Base-by-base conservation (phyloP, 202 grass and related monocot species). In the Dendrocalamus latiflorus region DNA sequence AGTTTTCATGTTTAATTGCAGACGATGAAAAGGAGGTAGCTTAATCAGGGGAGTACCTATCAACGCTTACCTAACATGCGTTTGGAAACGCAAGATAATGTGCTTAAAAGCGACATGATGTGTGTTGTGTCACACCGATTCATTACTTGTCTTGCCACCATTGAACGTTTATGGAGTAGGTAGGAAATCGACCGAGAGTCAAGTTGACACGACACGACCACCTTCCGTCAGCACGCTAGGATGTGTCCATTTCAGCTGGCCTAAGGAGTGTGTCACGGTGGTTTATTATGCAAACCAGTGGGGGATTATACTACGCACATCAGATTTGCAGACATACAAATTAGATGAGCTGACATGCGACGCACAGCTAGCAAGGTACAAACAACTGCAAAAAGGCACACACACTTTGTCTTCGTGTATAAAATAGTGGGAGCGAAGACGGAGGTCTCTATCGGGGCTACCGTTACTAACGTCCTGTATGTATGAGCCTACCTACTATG, bases 321-420 rank as follows among this genome's bases (percentile, higher is more conserved):
- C 56, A 72, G n/a, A 73, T 74, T 74, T 49, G 69, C 33, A 63
- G n/a, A 5, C 56, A 73, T 24, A 65, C 69, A 83, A 64, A 82
- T 65, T n/a, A 55, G 70, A 4, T 65, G 56, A 65, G 58, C n/a
- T 74, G 21, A 65, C 10, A 39, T 55, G 47, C 6, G 47, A 53
- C 16, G 9, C 70, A 65, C 33, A 41, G 2, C 21, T 14, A 81
- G 30, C 38, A 50, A 65, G 33, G 26, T 24, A 17, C 20, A 37
- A 37, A 72, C 28, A 63, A 65, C 26, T 12, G 13, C 66, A 45
- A 10, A 77, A 47, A n/a, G 5, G 2, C 36, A 28, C 3, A 22
- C 5, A 1, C n/a, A 16, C 17, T 5, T 21, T 17, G 15, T 47
- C 22, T 45, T 10, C 21, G 3, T 70, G 67, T 16, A 43, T 4